Conservation (phyloP, 2,329 filamentous ascomycete genomes). For the Exophiala bonariae region DNA sequence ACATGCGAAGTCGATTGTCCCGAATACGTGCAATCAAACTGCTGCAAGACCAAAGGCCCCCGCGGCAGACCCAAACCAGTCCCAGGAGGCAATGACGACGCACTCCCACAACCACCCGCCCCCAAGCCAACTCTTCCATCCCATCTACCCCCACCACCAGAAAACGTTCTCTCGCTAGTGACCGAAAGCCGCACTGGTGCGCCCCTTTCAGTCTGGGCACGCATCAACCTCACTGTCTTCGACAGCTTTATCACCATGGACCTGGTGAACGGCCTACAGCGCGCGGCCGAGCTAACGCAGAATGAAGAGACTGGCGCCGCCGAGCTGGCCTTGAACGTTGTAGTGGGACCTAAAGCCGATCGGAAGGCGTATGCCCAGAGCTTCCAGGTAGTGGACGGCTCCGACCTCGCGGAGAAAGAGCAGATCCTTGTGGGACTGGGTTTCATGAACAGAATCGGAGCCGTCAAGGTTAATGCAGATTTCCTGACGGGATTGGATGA, state of each 20-base stretch:
- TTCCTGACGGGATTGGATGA: constrained; percentile 3
- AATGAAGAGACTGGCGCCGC: constrained; percentile 64
- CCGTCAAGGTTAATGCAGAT: constrained; percentile 5
- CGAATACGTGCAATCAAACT: not conserved
- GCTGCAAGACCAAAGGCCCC: not conserved
- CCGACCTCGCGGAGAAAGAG: constrained; percentile 14
- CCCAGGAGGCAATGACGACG: not conserved
- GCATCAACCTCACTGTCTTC: constrained; percentile 14
- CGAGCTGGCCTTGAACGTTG: constrained; percentile 86
- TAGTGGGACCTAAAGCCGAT: constrained; percentile 85
- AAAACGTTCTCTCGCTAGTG: constrained; percentile 7
- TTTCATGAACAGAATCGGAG: constrained; percentile 11
- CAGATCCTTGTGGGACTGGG: constrained; percentile 17
- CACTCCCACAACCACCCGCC: not conserved
- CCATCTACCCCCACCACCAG: not conserved
- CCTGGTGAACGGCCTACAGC: constrained; percentile 14
- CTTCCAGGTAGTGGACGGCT: constrained; percentile 20
- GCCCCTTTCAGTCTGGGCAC: constrained; percentile 13
- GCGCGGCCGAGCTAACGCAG: constrained; percentile 10
- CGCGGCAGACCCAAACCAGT: not conserved
- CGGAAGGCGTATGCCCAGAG: constrained; percentile 62
- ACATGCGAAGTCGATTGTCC: not conserved
- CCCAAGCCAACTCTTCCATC: not conserved
- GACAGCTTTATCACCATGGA: constrained; percentile 22
- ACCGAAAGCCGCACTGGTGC: constrained; percentile 5